These are phyloP conservation scores for Silybum marianum DNA, from an alignment of 129 eudicot species.

Conservation along the genomic window DNA sequence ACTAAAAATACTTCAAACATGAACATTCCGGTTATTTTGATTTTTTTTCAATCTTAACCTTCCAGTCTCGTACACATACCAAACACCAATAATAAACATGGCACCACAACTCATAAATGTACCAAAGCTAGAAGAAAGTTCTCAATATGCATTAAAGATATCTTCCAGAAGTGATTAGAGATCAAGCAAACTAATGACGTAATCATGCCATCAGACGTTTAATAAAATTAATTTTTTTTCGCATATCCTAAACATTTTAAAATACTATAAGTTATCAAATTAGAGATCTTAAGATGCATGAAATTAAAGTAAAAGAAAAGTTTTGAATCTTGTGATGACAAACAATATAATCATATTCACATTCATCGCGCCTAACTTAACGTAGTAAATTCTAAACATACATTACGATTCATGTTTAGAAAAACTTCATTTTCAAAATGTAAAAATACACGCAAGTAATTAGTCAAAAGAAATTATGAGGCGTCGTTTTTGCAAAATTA, in stretches of 20 bases:
- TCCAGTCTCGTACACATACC: background rate
- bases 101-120: background rate
- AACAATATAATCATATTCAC: background rate
- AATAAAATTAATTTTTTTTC: background rate
- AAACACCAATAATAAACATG: background rate
- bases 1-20: background rate
- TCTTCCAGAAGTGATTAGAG: background rate
- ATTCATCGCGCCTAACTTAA: background rate
- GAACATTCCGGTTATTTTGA: too few species aligned
- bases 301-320: background rate
- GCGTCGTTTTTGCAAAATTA: background rate
- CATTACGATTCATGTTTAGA: background rate
- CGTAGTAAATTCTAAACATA: background rate
- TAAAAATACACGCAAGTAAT: background rate
- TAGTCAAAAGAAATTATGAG: background rate
- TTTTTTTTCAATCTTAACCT: background rate
- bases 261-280: background rate
- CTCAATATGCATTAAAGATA: background rate
- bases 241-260: background rate
- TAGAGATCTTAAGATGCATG: background rate
- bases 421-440: background rate
- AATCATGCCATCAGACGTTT: background rate
- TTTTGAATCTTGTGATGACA: background rate
- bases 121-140: background rate
- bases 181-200: background rate